These are phyloP conservation scores for Nigrograna mackinnonii DNA, from an alignment of 2,329 filamentous ascomycete genomes.

Conservation along the genomic window DNA sequence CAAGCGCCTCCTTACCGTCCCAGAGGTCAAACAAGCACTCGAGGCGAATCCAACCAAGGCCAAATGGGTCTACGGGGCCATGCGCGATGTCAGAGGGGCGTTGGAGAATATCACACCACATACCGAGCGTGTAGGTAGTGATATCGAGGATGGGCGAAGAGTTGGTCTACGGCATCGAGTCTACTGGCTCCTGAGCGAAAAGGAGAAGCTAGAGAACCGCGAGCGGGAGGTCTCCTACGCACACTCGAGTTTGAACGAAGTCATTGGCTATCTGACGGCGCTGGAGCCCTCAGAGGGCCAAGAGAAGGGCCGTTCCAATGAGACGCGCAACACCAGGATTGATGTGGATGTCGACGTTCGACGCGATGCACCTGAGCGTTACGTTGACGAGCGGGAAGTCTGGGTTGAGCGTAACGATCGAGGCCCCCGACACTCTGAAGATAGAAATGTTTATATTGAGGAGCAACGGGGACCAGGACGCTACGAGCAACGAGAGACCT, in stretches of 20 bases:
- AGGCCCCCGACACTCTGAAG: slow-evolving; percentile 16
- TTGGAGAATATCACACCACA: slow-evolving; percentile 41
- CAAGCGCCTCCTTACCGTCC: slow-evolving; percentile 38
- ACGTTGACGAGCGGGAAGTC: slow-evolving; percentile 27
- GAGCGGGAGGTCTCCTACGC: slow-evolving; percentile 39
- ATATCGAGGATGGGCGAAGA: slow-evolving; percentile 37
- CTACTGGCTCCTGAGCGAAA: slow-evolving; percentile 43
- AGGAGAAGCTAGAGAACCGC: slow-evolving; percentile 42
- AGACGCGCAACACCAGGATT: slow-evolving; percentile 8
- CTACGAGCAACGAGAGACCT: not conserved
- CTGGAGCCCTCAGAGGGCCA: slow-evolving; percentile 39
- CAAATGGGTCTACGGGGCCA: slow-evolving; percentile 40
- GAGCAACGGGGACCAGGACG: slow-evolving; percentile 12
- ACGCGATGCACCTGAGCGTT: not conserved
- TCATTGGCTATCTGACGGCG: slow-evolving; percentile 36
- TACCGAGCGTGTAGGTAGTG: slow-evolving; percentile 38
- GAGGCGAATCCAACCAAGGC: slow-evolving; percentile 39
- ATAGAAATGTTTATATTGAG: slow-evolving; percentile 18
- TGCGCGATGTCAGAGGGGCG: slow-evolving; percentile 40
- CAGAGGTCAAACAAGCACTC: slow-evolving; percentile 42
- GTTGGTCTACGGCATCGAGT: slow-evolving; percentile 40
- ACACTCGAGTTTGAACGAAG: slow-evolving; percentile 38
- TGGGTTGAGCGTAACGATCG: slow-evolving; percentile 27
- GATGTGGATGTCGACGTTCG: slow-evolving; percentile 33
- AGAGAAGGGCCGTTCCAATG: slow-evolving; percentile 13